Conservation (phyloP, 1,284 basidiomycete genomes). For the Tausonia pullulans region DNA sequence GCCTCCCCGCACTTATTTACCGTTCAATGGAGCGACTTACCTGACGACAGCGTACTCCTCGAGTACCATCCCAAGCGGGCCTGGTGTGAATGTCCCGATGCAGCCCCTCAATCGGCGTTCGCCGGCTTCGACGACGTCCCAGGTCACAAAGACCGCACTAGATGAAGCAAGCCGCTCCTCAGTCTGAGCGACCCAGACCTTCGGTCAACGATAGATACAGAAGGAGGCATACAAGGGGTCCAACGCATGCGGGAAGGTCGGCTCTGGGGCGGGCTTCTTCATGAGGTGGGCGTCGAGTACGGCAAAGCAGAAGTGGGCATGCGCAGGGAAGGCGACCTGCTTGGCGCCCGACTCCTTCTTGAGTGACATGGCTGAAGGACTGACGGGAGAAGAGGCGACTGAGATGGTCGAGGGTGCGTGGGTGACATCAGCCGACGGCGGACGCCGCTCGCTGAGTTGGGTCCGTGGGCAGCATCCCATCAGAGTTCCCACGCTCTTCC, state of each 20-base stretch:
- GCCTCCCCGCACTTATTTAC: too few species aligned
- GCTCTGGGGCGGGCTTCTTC: slow-evolving; percentile 6
- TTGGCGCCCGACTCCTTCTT: not conserved
- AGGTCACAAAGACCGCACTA: slow-evolving; percentile 92
- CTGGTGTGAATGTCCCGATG: slow-evolving; percentile 84
- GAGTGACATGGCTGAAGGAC: not conserved
- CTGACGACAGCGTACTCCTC: slow-evolving; percentile 83
- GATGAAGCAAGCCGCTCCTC: not conserved
- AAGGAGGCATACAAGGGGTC: slow-evolving; percentile 24
- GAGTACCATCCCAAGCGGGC: slow-evolving; percentile 62
- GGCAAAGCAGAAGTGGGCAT: slow-evolving; percentile 42
- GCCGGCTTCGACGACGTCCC: slow-evolving; percentile 63
- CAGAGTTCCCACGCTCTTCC: too few species aligned
- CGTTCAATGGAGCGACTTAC: slow-evolving; percentile 23
- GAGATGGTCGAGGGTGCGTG: not conserved
- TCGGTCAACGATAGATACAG: not conserved
- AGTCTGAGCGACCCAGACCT: too few species aligned
- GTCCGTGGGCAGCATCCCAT: too few species aligned
- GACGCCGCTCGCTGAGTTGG: too few species aligned
- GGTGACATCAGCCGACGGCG: not conserved
- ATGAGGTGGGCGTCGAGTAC: slow-evolving; percentile 35
- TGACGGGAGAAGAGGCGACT: not conserved
- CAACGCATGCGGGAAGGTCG: slow-evolving; percentile 24
- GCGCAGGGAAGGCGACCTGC: slow-evolving; percentile 28
- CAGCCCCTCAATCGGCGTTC: slow-evolving; percentile 70